Base-by-base conservation (phyloP, 176 grass and related monocot species). In the Cenchrus purpureus region DNA sequence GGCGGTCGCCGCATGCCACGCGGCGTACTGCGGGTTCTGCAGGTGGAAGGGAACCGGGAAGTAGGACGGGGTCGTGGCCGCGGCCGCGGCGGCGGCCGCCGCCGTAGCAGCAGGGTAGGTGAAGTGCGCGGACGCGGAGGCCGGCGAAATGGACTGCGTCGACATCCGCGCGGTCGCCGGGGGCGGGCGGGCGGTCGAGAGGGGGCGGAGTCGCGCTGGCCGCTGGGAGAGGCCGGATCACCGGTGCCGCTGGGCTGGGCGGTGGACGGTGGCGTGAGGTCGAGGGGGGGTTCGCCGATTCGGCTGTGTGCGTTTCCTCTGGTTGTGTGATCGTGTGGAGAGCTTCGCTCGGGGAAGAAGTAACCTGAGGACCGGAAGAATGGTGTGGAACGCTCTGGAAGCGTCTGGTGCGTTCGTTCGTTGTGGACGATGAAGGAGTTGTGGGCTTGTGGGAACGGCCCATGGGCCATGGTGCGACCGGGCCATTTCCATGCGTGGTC, bases 41-140 rank as follows among this genome's bases (percentile, higher is more conserved):
- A 97, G 90, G 71, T 95, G 92, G 69, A 93, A 95, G 1, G 95
- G 88, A 19, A 89, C 78, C 45, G 88, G 95, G 29, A 97, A 95
- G 82, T 93, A 93, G 74, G 87, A 68, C 59, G 73, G 59, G 40
- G 66, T 31, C 65, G 78, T 11, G 1, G 52, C 49, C 43, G 51
- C 71, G 1, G 84, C 78, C 5, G 74, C 65, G 44, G 1, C 15
- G 1, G 51, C 48, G 42, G 59, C 71, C 2, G 84, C 77, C 8
- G 73, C 64, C 5, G 76, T 71, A 0, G 74, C 74, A 3, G 73
- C 40, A 8, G 60, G 77, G 84, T 85, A 85, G 54, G 84, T 34
- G 79, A 94, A 88, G 79, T 83, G 91, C 55, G 72, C 78, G 50
- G 83, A 22, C 8, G 83, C 74, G 11, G 77, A 7, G 32, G 84